Percentiles rank a stretch among this genome's conserved stretches.
These are phyloP conservation scores for Cryptosporidium tyzzeri DNA, from an alignment of 169 alveolate species.

Conservation along the genomic window DNA sequence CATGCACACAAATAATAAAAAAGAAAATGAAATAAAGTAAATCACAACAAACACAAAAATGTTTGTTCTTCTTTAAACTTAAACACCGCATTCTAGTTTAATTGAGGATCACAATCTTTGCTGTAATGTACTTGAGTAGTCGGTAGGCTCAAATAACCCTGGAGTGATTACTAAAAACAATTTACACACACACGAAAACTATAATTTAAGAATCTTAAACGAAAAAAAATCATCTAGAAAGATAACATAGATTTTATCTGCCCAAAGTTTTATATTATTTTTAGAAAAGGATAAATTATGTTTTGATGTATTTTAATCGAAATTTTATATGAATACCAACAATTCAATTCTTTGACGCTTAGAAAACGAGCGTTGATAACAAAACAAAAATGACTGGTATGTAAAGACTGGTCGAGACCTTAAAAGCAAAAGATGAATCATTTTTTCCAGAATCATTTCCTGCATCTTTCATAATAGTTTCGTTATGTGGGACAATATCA, in stretches of 20 bases:
- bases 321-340: neutral
- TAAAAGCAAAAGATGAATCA: neutral
- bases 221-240: conserved; percentile 3
- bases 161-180: neutral
- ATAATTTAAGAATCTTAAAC: conserved; percentile 14
- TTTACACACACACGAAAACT: neutral
- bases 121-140: neutral
- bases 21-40: neutral
- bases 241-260: neutral
- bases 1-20: conserved; percentile 11
- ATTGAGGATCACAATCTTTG: too few relatives aligned
- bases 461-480: conserved; percentile 41
- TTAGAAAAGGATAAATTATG: neutral
- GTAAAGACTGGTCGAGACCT: neutral
- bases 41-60: neutral
- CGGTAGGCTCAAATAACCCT: neutral
- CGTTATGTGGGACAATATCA: conserved; percentile 26
- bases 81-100: too few relatives aligned
- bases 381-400: neutral
- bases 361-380: neutral
- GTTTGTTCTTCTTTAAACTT: neutral
- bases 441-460: conserved; percentile 4
- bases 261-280: neutral
- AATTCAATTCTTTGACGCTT: neutral
- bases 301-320: neutral